These are phyloP conservation scores for Pyrenopolyporus hunteri DNA, from an alignment of 495 filamentous ascomycete genomes.

Conservation along the genomic window DNA sequence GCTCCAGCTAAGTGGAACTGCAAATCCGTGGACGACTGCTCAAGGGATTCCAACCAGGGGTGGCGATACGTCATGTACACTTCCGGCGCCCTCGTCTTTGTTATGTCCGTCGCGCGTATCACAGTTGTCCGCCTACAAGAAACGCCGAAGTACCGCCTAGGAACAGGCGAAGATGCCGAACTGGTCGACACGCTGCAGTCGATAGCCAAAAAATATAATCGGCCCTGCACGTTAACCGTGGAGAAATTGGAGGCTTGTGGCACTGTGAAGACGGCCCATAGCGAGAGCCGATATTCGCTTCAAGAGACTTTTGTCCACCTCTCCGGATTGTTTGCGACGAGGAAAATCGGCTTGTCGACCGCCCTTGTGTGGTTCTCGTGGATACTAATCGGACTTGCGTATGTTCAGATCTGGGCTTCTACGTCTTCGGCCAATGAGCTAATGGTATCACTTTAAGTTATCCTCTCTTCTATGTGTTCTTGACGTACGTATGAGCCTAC, in stretches of 20 bases:
- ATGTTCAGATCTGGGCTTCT: slow-evolving; percentile 3
- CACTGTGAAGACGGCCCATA: slow-evolving; percentile 46
- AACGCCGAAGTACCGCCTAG: slow-evolving; percentile 75
- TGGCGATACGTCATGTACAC: slow-evolving; percentile 81
- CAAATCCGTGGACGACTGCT: slow-evolving; percentile 60
- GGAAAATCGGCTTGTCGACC: slow-evolving; percentile 64
- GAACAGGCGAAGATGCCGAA: slow-evolving; percentile 66
- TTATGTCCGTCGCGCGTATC: slow-evolving; percentile 69
- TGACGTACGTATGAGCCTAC: slow-evolving; percentile 48
- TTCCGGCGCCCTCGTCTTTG: slow-evolving; percentile 68
- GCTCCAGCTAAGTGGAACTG: slow-evolving; percentile 62
- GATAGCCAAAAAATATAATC: slow-evolving; percentile 67
- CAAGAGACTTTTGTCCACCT: slow-evolving; percentile 62
- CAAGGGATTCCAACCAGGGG: slow-evolving; percentile 71
- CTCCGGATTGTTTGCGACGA: slow-evolving; percentile 67
- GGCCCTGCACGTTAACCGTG: slow-evolving; percentile 66
- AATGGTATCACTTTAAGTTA: slow-evolving; percentile 46
- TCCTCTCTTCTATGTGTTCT: slow-evolving; percentile 72
- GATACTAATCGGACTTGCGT: slow-evolving; percentile 70
- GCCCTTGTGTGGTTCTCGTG: slow-evolving; percentile 71
- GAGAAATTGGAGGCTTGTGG: slow-evolving; percentile 64
- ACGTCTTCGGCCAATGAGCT: slow-evolving; percentile 5
- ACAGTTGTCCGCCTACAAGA: slow-evolving; percentile 70
- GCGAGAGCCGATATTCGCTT: slow-evolving; percentile 53
- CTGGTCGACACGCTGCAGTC: slow-evolving; percentile 64